These are phyloP conservation scores for Conringia planisiliqua DNA, from an alignment of 345 rosid genomes.

Conservation along the genomic window DNA sequence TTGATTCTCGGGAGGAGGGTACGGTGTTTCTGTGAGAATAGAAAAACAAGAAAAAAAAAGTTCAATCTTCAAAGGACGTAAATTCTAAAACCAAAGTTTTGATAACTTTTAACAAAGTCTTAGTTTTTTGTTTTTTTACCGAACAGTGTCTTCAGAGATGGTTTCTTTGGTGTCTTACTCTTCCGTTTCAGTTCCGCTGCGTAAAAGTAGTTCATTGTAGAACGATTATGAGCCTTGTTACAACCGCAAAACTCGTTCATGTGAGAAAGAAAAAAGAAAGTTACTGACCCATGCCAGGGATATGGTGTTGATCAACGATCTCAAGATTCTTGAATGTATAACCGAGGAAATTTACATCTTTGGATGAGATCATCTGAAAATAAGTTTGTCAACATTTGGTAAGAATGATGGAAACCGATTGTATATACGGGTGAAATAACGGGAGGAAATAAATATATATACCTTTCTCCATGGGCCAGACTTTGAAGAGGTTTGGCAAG, in stretches of 20 bases:
- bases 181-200: constrained; percentile 48
- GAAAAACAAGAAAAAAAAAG: not conserved
- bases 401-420: not conserved
- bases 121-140: constrained; percentile 25
- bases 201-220: not conserved
- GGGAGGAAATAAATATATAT: not conserved
- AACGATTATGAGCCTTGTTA: constrained; percentile 11
- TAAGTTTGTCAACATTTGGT: not conserved
- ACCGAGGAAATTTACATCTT: constrained; percentile 74
- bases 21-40: constrained; percentile 35
- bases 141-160: constrained; percentile 48
- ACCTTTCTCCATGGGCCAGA: constrained; percentile 69
- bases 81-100: not conserved
- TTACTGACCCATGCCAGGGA: constrained; percentile 69
- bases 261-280: not conserved
- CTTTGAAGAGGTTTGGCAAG: constrained; percentile 37
- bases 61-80: not conserved
- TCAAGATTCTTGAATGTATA: constrained; percentile 80
- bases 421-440: not conserved
- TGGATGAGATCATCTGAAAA: constrained; percentile 73
- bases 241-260: not conserved
- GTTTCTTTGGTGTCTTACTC: constrained; percentile 42
- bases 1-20: constrained; percentile 31
- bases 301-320: constrained; percentile 70
- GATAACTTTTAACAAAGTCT: not conserved